Evolutionary conservation across 2,329 filamentous ascomycete species (phyloP).

Genomic region (Aureobasidium mangrovei): DNA sequence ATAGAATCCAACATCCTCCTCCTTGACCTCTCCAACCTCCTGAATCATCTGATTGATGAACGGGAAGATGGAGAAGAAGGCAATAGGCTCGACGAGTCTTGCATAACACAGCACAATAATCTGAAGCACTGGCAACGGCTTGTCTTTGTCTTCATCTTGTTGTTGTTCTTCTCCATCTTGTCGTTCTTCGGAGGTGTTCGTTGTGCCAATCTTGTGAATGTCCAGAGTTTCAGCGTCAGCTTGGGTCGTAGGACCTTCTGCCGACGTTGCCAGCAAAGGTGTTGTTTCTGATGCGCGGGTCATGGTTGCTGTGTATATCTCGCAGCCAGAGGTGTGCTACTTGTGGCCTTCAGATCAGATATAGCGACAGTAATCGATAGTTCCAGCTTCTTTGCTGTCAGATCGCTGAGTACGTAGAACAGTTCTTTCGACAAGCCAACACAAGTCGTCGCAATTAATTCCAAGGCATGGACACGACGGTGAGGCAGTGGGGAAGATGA

Average conservation of each 20-base stretch:
- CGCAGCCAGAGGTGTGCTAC: background rate
- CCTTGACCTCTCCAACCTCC: slow-evolving; percentile 51
- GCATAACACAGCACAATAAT: slow-evolving; percentile 66
- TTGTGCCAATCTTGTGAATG: background rate
- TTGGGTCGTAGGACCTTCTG: slow-evolving; percentile 9
- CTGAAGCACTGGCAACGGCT: slow-evolving; percentile 52
- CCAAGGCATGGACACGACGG: background rate
- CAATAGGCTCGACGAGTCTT: slow-evolving; percentile 63
- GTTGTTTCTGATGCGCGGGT: slow-evolving; percentile 1
- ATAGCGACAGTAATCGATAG: too few relatives aligned
- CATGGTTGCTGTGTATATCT: background rate
- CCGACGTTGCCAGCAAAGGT: slow-evolving; percentile 7
- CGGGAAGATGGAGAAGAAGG: slow-evolving; percentile 77
- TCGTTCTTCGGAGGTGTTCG: background rate
- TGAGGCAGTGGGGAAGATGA: background rate
- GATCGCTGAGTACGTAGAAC: too few relatives aligned
- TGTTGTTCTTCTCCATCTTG: background rate
- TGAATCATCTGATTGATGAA: slow-evolving; percentile 72
- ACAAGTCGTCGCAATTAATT: background rate
- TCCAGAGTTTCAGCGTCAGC: slow-evolving; percentile 3
- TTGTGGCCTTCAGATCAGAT: too few relatives aligned
- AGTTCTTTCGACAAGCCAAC: too few relatives aligned
- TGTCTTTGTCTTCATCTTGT: slow-evolving; percentile 30
- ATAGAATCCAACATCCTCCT: slow-evolving; percentile 70
- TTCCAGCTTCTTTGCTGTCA: too few relatives aligned